Evolutionary conservation across 2,329 filamentous ascomycete genomes (phyloP).

Genomic region (Cladosporium phlei): DNA sequence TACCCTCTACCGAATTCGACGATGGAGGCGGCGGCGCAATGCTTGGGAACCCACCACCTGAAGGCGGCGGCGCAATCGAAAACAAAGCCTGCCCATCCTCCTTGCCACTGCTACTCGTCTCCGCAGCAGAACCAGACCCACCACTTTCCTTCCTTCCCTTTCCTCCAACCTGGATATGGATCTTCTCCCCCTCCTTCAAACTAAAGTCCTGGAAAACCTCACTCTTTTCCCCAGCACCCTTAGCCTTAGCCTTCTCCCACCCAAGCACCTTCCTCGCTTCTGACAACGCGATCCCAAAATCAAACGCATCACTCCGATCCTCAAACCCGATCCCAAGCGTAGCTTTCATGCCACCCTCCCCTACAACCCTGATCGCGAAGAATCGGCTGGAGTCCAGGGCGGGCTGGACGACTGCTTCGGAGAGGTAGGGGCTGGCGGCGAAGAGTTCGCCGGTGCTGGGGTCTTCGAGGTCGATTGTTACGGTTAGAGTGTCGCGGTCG

Average conservation of each 20-base stretch:
- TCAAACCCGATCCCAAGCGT: slow-evolving; percentile 82
- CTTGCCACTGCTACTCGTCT: slow-evolving; percentile 30
- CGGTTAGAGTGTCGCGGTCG: slow-evolving; percentile 51
- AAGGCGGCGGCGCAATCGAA: slow-evolving; percentile 68
- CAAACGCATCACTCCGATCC: slow-evolving; percentile 78
- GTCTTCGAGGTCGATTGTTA: slow-evolving; percentile 75
- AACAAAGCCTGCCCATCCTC: slow-evolving; percentile 53
- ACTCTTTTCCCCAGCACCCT: slow-evolving; percentile 33
- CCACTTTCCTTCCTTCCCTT: slow-evolving; percentile 42
- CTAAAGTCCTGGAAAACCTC: slow-evolving; percentile 68
- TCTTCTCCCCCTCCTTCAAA: slow-evolving; percentile 84
- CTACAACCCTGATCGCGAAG: slow-evolving; percentile 77
- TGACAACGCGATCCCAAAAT: slow-evolving; percentile 75
- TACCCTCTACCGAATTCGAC: slow-evolving; percentile 35
- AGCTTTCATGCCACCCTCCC: slow-evolving; percentile 69
- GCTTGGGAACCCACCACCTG: slow-evolving; percentile 49
- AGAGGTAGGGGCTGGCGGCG: slow-evolving; percentile 74
- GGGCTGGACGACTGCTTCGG: slow-evolving; percentile 63
- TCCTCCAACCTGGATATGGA: slow-evolving; percentile 70
- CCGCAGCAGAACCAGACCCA: slow-evolving; percentile 32
- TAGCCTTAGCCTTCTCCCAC: slow-evolving; percentile 52
- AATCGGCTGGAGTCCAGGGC: slow-evolving; percentile 76
- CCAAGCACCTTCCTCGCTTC: slow-evolving; percentile 69
- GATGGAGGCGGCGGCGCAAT: slow-evolving; percentile 69
- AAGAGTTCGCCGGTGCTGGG: slow-evolving; percentile 68